Evolutionary conservation across 2,329 filamentous ascomycete genomes (phyloP), one percentile per base, ranked within the genome.

Genomic region (Dothistroma pini): DNA sequence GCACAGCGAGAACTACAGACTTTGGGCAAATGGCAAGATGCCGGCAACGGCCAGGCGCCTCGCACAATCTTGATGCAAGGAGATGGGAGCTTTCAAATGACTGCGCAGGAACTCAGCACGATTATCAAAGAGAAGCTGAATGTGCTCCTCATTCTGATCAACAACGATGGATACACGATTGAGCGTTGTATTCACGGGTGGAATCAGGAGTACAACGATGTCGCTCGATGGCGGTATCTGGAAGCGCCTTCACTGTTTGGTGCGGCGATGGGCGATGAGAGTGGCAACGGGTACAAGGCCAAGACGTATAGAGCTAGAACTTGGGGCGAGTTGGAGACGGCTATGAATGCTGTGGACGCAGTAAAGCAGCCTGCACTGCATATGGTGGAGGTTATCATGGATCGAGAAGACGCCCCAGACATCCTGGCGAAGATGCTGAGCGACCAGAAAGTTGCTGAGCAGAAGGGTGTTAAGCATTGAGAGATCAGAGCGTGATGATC

Each of bases 11-110:
- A 53, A 53, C 62, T 50, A 8, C 14, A 59, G 14, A 12, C 35
- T 75, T 31, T 80, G 3, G 62, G 59, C 3, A 55, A 58, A 16
- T 41, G 48, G 59, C 48, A 67, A 55, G 57, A 60, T 25, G 35
- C 56, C 11, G 56, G 62, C 8, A 56, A 66, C 53, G 56, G 56
- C 25, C 54, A 49, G 11, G 12, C 22, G 31, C 41, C 84, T 25
- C 51, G 51, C n/a, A 53, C 51, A 16, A 31, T 53, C 31, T 21
- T 53, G 14, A 59, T 64, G 70, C 14, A 71, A 12, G 85, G 85
- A n/a, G 85, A 88, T 57, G 85, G 85, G 6, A 84, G 81, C 62
- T 79, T 87, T 58, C 84, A 87, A 70, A 83, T 88, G 76, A 89
- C 86, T 0, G 85, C 81, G 0, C 87, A 89, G 69, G 86, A 88